A percentile compares a stretch with the other conserved stretches of the same genome.
Evolutionary conservation across 768 basidiomycete species (phyloP).

Genomic region (Coprinopsis cinerea): DNA sequence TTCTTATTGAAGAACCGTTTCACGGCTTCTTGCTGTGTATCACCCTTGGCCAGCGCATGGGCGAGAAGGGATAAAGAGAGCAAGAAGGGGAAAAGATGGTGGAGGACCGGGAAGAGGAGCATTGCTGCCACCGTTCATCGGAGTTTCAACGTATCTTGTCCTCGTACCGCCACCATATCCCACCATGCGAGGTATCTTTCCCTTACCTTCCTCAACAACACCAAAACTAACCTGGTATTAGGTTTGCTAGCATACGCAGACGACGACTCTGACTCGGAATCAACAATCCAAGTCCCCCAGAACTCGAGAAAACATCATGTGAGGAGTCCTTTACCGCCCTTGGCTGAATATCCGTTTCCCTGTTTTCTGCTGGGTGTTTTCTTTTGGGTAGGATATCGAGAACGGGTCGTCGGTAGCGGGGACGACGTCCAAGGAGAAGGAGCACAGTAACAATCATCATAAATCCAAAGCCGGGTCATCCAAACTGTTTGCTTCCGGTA

Average conservation of each 20-base stretch:
- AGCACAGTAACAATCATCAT: too few species aligned
- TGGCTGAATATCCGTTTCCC: background rate
- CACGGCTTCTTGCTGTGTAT: conserved; percentile 31
- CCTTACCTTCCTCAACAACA: background rate
- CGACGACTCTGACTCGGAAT: background rate
- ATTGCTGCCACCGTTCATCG: conserved; percentile 3
- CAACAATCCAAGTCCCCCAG: too few species aligned
- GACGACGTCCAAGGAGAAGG: too few species aligned
- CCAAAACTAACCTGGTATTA: background rate
- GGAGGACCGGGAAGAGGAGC: background rate
- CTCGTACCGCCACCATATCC: background rate
- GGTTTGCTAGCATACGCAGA: background rate
- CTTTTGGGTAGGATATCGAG: background rate
- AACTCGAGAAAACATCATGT: too few species aligned
- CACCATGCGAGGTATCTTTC: background rate
- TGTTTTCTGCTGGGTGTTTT: background rate
- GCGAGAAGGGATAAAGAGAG: background rate
- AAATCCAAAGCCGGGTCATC: too few species aligned
- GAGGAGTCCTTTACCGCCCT: background rate
- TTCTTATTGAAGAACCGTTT: conserved; percentile 42
- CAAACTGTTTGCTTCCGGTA: too few species aligned
- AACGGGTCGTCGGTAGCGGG: too few species aligned
- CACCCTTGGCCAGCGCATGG: background rate
- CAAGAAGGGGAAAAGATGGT: background rate
- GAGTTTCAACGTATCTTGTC: background rate